A percentile compares a stretch with the other conserved stretches of the same genome.
phyloP scores from a whole-genome alignment of 2,329 filamentous ascomycete species.

The Fusarium sp. region DNA sequence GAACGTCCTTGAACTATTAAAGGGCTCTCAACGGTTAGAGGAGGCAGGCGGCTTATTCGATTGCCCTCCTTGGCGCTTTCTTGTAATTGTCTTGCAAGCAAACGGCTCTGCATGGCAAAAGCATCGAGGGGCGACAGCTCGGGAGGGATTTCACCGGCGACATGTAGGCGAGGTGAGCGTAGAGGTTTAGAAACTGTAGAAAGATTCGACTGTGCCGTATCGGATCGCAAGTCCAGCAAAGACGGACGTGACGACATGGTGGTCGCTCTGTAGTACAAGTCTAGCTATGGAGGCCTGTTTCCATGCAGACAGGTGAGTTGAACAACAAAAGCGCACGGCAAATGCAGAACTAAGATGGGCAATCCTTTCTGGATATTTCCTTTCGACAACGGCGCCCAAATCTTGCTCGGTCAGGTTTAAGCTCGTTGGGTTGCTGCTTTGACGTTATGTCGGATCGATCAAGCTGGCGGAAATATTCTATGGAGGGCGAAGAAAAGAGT shows the following conservation, averaged over 20 bases:
- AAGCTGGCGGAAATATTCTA: constrained; percentile 11
- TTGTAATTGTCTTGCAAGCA: constrained; percentile 89
- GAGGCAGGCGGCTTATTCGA: constrained; percentile 87
- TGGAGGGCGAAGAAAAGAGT: constrained; percentile 15
- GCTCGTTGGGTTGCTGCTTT: constrained; percentile 7
- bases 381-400: not conserved
- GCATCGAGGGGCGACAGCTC: constrained; percentile 95
- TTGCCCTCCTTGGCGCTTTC: constrained; percentile 80
- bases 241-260: constrained; percentile 69
- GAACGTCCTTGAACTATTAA: constrained; percentile 80
- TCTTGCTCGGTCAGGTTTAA: not conserved
- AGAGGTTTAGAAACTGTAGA: constrained; percentile 66
- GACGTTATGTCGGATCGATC: constrained; percentile 6
- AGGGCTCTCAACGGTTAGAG: constrained; percentile 84
- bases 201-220: constrained; percentile 65
- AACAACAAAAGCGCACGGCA: constrained; percentile 6
- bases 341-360: not conserved
- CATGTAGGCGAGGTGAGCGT: constrained; percentile 80
- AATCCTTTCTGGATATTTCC: constrained; percentile 8
- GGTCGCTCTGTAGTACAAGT: constrained; percentile 27
- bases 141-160: constrained; percentile 85
- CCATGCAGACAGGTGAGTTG: constrained; percentile 34
- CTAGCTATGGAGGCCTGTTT: constrained; percentile 26
- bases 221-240: constrained; percentile 70
- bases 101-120: constrained; percentile 89